phyloP scores from a whole-genome alignment of 768 basidiomycete genomes.

The Termitomyces sp. region DNA sequence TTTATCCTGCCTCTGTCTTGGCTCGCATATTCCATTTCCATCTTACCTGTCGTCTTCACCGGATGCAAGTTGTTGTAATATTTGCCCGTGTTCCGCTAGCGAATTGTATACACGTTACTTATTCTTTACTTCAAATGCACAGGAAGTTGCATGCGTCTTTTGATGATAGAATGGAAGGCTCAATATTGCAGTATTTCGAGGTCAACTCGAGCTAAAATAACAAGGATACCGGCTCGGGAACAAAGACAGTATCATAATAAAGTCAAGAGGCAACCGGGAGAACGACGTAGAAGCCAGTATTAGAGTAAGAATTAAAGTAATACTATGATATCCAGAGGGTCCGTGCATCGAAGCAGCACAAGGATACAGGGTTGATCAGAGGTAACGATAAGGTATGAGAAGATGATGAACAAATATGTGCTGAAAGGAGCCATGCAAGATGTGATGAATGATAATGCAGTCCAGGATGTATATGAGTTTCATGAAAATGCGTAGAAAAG shows the following conservation, averaged over 20 bases:
- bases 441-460: slow-evolving; percentile 9
- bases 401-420: slow-evolving; percentile 1
- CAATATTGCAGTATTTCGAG: neutral
- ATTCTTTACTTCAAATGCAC: neutral
- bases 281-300: neutral
- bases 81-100: neutral
- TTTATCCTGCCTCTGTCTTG: neutral
- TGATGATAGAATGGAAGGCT: neutral
- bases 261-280: neutral
- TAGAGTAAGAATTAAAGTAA: slow-evolving; percentile 9
- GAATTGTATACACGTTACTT: neutral
- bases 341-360: slow-evolving; percentile 11
- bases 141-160: neutral
- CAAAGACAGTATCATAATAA: neutral
- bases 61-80: neutral
- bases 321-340: slow-evolving; percentile 13
- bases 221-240: neutral
- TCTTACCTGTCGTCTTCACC: neutral
- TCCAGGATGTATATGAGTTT: slow-evolving; percentile 10
- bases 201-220: slow-evolving; percentile 7
- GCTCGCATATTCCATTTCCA: neutral
- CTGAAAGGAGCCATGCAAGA: slow-evolving; percentile 5
- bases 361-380: slow-evolving; percentile 5
- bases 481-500: slow-evolving; percentile 18
- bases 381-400: slow-evolving; percentile 1